phyloP scores from a whole-genome alignment of 495 filamentous ascomycete species.

The Talaromyces liani region DNA sequence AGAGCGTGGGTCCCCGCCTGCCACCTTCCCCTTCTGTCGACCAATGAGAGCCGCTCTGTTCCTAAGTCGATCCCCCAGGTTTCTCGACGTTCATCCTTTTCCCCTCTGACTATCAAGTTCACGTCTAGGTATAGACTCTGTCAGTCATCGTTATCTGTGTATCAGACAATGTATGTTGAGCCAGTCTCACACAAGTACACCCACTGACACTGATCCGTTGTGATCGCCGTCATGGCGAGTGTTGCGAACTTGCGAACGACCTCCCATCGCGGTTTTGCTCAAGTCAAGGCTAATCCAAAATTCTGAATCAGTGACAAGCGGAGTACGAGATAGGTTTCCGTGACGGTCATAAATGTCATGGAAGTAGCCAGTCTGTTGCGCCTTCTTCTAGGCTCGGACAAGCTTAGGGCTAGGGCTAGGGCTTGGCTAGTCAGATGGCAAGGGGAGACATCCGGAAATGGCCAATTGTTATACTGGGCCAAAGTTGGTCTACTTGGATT shows the following conservation, averaged over 20 bases:
- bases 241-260: not conserved
- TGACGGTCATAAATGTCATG: not conserved
- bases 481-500: too few relatives aligned
- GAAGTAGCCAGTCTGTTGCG: not conserved
- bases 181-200: not conserved
- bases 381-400: not conserved
- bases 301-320: not conserved
- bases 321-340: too few relatives aligned
- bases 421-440: not conserved
- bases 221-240: not conserved
- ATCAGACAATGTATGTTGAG: not conserved
- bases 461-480: too few relatives aligned
- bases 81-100: not conserved
- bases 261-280: not conserved
- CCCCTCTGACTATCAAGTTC: not conserved
- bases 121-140: not conserved
- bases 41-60: not conserved
- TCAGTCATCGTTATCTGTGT: not conserved
- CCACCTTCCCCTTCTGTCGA: not conserved
- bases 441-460: too few relatives aligned
- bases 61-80: not conserved
- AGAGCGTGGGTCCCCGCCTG: not conserved
- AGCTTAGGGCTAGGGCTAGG: not conserved
- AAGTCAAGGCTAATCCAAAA: not conserved
- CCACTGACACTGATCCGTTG: not conserved